Percentiles rank a stretch among this genome's conserved stretches.
These are phyloP conservation scores for Mentha longifolia DNA, from an alignment of 257 asterid genomes.

Conservation along the genomic window DNA sequence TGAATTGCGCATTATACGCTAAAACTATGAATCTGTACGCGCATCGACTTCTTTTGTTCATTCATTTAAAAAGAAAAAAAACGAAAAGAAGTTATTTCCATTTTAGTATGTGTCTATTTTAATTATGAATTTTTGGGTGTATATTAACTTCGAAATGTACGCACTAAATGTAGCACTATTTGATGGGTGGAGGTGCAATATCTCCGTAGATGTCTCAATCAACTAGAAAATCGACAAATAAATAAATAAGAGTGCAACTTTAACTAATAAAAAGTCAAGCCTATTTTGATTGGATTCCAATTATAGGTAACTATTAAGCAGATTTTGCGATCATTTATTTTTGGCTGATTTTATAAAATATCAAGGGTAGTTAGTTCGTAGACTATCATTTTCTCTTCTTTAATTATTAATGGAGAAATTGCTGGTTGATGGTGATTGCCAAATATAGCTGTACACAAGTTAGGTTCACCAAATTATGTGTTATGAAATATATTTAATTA, in stretches of 20 bases:
- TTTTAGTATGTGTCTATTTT: background rate
- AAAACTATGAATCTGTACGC: no score
- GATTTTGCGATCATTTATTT: background rate
- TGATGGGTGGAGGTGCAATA: background rate
- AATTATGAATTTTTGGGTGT: background rate
- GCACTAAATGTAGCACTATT: constrained; percentile 4
- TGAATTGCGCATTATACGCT: no score
- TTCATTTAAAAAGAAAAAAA: no score
- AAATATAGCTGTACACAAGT: background rate
- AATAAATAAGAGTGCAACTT: background rate
- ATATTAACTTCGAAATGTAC: background rate
- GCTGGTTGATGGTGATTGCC: constrained; percentile 21
- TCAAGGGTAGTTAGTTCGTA: background rate
- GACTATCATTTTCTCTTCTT: constrained; percentile 11
- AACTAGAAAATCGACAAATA: background rate
- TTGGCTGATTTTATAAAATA: background rate
- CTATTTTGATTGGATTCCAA: background rate
- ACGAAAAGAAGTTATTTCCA: no score
- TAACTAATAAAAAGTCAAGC: constrained; percentile 20
- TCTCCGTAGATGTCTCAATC: constrained; percentile 8
- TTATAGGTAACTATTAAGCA: background rate
- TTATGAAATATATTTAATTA: background rate
- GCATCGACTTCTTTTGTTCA: no score
- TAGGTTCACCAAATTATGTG: constrained; percentile 16
- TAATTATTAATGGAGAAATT: constrained; percentile 23